These are phyloP conservation scores for Epichloe typhina DNA, from an alignment of 2,329 filamentous ascomycete genomes.

Conservation along the genomic window DNA sequence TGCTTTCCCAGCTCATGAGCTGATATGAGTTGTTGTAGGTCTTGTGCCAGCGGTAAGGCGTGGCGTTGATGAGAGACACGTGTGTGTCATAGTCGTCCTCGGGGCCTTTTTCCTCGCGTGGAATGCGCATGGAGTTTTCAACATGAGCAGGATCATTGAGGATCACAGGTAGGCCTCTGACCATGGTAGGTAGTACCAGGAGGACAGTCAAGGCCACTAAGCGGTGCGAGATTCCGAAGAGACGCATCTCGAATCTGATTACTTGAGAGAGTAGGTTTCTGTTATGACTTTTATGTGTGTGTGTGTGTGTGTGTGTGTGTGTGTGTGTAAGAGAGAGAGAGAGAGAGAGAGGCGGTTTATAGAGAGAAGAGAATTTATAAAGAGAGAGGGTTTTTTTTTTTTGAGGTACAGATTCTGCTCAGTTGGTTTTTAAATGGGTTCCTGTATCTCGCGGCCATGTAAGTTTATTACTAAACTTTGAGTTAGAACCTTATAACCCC, in stretches of 20 bases:
- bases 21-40: slow-evolving; percentile 11
- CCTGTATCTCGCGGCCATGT: too few relatives aligned
- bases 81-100: slow-evolving; percentile 5
- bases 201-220: neutral
- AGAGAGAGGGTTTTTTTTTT: too few relatives aligned
- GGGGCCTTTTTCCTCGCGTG: neutral
- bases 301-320: too few relatives aligned
- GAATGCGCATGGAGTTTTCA: neutral
- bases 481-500: too few relatives aligned
- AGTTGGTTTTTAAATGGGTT: too few relatives aligned
- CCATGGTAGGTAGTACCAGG: neutral
- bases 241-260: neutral
- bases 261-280: too few relatives aligned
- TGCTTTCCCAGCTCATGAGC: slow-evolving; percentile 9
- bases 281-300: too few relatives aligned
- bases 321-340: too few relatives aligned
- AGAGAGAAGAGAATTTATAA: too few relatives aligned
- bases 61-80: slow-evolving; percentile 20
- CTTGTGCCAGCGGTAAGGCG: slow-evolving; percentile 18
- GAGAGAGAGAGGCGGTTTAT: too few relatives aligned
- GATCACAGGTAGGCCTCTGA: neutral
- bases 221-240: neutral
- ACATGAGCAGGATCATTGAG: neutral
- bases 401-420: too few relatives aligned
- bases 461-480: too few relatives aligned